A percentile compares a stretch with the other conserved stretches of the same genome.
Conservation (phyloP, 805 yeast genomes). For the Wickerhamiella kurtzmanii region DNA sequence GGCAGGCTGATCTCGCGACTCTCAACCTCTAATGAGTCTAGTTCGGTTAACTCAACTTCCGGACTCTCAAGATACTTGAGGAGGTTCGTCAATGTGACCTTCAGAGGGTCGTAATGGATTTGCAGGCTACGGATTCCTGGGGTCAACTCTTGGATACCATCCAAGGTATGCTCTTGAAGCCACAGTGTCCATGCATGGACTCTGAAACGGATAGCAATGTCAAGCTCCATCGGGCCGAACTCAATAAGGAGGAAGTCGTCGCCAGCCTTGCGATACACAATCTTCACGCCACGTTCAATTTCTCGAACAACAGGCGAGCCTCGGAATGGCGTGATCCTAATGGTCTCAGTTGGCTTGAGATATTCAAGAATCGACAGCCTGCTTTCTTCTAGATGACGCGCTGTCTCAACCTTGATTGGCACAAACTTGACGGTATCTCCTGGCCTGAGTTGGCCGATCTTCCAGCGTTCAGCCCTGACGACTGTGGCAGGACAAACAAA, state of each 20-base stretch:
- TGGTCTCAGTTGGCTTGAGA: conserved; percentile 2
- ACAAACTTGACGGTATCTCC: conserved; percentile 74
- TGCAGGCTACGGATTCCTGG: conserved; percentile 91
- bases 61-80: conserved; percentile 56
- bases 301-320: conserved; percentile 53
- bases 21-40: conserved; percentile 69
- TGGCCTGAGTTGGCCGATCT: conserved; percentile 91
- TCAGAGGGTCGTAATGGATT: conserved; percentile 59
- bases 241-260: conserved; percentile 83
- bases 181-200: conserved; percentile 65
- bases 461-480: conserved; percentile 94
- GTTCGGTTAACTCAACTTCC: conserved; percentile 29
- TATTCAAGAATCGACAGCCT: conserved; percentile 39
- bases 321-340: conserved; percentile 29
- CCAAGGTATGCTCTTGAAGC: conserved; percentile 44
- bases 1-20: conserved; percentile 75
- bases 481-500: conserved; percentile 94
- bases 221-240: conserved; percentile 78
- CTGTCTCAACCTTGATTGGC: conserved; percentile 60
- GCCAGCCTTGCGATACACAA: conserved; percentile 89
- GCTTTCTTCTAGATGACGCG: conserved; percentile 44
- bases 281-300: conserved; percentile 52
- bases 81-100: conserved; percentile 45
- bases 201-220: conserved; percentile 70
- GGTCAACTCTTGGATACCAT: conserved; percentile 84